Evolutionary conservation across 345 rosid genomes (phyloP), one percentile per base, ranked within the genome.

Genomic region (Alliaria petiolata): DNA sequence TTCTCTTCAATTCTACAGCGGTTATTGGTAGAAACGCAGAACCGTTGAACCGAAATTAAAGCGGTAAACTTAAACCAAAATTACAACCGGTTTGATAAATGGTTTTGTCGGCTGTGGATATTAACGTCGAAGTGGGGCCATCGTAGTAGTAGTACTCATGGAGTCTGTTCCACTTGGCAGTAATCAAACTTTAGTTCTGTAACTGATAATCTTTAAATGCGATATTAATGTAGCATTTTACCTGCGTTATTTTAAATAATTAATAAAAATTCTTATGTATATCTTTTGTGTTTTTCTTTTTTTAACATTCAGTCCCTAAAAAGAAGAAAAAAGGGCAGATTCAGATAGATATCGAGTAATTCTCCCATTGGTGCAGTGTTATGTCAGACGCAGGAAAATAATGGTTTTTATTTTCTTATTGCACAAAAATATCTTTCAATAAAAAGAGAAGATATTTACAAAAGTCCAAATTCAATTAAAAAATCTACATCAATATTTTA

Each of bases 101-200:
- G 28, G 13, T 36, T 12, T 8, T 65, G 77, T 73, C 77, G 77
- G 77, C 77, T 47, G 5, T 57, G 54, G 77, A 56, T 56, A 73
- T 47, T 56, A 46, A 19, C 51, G 43, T 46, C 15, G 34, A 40
- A 7, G 71, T 52, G 60, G 66, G 71, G 7, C 19, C 65, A 47
- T 28, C 15, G 31, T 53, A 53, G 44, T n/a, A n/a, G n/a, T n/a
- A n/a, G n/a, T 31, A 72, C 35, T n/a, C 12, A 16, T 71, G 35
- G 26, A 34, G 40, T 55, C 42, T 4, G 34, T 38, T 73, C 77
- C 72, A 65, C 61, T 39, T 65, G 72, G 65, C 77, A 55, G 35
- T 72, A 38, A 10, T 46, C 59, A 65, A 53, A 40, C 3, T 22
- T 15, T 42, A 43, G 22, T 7, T 53, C 1, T 63, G 47, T 44